These are phyloP conservation scores for Russula olivacea DNA, from an alignment of 768 basidiomycete species.

Conservation along the genomic window DNA sequence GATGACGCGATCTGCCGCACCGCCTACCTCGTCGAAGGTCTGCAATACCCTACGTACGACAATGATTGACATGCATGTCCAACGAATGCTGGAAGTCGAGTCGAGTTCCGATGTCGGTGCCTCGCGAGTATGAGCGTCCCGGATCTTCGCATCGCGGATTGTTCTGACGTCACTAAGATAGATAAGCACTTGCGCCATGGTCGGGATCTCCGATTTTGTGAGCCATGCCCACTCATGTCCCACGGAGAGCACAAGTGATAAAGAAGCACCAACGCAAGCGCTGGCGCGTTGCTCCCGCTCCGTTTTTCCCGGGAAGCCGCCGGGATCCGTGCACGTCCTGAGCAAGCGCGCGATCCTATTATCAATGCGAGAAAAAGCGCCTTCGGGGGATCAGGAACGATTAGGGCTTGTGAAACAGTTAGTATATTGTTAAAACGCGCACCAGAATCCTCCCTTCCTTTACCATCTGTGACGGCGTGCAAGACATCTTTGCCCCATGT, in stretches of 20 bases:
- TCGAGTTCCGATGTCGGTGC: not conserved
- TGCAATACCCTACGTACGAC: not conserved
- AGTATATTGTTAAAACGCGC: not conserved
- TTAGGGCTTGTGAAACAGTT: not conserved
- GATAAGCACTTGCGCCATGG: not conserved
- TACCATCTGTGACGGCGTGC: not conserved
- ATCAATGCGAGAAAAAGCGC: not conserved
- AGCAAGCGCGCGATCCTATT: not conserved
- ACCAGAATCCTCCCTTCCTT: not conserved
- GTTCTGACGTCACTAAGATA: not conserved
- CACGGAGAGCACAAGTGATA: not conserved
- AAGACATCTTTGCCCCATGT: conserved; percentile 7
- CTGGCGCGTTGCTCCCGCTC: not conserved
- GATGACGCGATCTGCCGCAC: not conserved
- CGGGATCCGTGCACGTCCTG: not conserved
- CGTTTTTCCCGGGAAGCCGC: not conserved
- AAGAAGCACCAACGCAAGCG: not conserved
- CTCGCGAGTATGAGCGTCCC: not conserved
- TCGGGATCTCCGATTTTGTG: not conserved
- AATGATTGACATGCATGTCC: not conserved
- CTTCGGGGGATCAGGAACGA: not conserved
- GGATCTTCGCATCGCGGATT: not conserved
- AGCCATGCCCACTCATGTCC: not conserved
- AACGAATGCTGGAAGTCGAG: not conserved
- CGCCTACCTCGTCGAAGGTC: not conserved